These are phyloP conservation scores for Diaporthe sp. DNA, from an alignment of 2,329 filamentous ascomycete species.

Conservation along the genomic window DNA sequence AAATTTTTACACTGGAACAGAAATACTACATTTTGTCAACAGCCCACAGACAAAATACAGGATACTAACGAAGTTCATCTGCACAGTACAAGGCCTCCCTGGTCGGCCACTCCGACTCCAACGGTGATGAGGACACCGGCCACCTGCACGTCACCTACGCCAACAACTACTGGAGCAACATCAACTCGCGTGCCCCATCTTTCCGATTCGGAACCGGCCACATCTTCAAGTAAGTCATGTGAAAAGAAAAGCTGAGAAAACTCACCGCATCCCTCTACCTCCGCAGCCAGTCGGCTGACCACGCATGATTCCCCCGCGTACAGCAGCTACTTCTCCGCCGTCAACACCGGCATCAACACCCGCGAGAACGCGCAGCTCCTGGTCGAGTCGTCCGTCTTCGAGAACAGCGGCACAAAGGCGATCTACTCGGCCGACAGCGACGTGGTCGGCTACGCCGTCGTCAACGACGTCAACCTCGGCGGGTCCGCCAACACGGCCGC, in stretches of 20 bases:
- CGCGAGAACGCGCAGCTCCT: slow-evolving; percentile 68
- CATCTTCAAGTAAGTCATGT: slow-evolving; percentile 49
- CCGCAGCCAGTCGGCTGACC: background rate
- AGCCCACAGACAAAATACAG: background rate
- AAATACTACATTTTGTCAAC: background rate
- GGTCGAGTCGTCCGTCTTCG: slow-evolving; percentile 68
- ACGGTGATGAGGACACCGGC: slow-evolving; percentile 70
- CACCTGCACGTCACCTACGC: slow-evolving; percentile 74
- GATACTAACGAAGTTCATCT: background rate
- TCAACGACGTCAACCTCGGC: slow-evolving; percentile 59
- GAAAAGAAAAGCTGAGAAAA: fast-evolving
- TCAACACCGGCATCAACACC: slow-evolving; percentile 67
- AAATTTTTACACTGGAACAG: no score
- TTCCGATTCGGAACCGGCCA: slow-evolving; percentile 77
- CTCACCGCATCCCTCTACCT: no score
- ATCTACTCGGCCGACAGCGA: slow-evolving; percentile 58
- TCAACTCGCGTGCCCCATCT: slow-evolving; percentile 74
- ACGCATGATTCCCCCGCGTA: slow-evolving; percentile 5
- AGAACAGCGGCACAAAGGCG: slow-evolving; percentile 49
- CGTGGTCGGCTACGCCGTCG: slow-evolving; percentile 56
- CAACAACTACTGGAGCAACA: slow-evolving; percentile 74
- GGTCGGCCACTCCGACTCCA: slow-evolving; percentile 72
- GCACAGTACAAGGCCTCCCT: slow-evolving; percentile 66
- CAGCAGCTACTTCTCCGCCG: slow-evolving; percentile 57
- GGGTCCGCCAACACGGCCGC: slow-evolving; percentile 62